Base-by-base conservation (phyloP, 306 rosid genomes). In the Begonia loranthoides region DNA sequence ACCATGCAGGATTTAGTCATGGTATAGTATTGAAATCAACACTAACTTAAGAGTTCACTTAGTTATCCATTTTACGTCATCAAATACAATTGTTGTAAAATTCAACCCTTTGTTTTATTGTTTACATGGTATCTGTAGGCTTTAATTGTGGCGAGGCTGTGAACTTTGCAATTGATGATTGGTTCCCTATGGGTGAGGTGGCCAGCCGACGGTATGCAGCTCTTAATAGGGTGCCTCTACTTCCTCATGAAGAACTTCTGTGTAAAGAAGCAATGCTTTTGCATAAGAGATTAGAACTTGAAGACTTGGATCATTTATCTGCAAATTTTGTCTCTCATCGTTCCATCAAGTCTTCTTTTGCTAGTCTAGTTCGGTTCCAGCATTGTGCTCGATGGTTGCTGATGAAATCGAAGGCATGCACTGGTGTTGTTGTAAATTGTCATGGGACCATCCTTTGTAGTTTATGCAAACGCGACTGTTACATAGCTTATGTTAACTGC, bases 121-220 rank as follows among this genome's bases (percentile, higher is more conserved):
- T 28, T 65, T 28, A 15, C 1, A 9, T 49, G 67, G 52, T 38
- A 65, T 65, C 49, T 73, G 10, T 63, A 92, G 99, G 99, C 63
- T 92, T 92, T 67, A 92, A 92, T 66, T 86, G 96, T 58, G 99
- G 99, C 21, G 99, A 92, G 69, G 99, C 99, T 8, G 96, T 92
- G 75, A 92, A 92, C 75, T 86, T 92, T 66, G 99, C 99, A 15
- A 65, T 83, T 63, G 87, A 93, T 21, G 85, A 81, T 76, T 92
- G 99, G 99, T 92, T 92, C 71, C 94, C 88, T 50, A 54, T 86
- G 62, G 96, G 96, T 22, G 96, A 87, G 66, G 64, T 78, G 67
- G 94, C 96, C 40, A 86, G 94, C 80, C 81, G 71, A 57, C 83
- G 93, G 60, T 92, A 92, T 73, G 82, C 99, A 9, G 59, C 58